phyloP scores from a whole-genome alignment of 2,329 filamentous ascomycete species.

The Macroventuria anomochaeta region DNA sequence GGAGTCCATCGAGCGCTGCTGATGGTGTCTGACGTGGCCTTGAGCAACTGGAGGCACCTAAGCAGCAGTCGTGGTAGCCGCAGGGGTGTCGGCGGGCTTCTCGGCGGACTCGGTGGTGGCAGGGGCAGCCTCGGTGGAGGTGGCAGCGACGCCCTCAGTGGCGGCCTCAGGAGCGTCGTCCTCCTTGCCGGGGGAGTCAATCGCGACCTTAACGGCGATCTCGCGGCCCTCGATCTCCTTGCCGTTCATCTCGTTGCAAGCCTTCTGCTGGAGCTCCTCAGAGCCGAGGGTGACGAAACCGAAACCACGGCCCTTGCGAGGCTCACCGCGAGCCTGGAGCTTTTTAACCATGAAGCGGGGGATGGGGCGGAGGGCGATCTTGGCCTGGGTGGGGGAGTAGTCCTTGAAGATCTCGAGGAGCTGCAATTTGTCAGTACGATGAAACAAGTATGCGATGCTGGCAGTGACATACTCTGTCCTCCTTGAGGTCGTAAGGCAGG shows the following conservation, averaged over 20 bases:
- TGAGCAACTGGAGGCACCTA: constrained; percentile 40
- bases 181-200: constrained; percentile 99
- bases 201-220: constrained; percentile 99
- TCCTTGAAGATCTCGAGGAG: constrained; percentile 96
- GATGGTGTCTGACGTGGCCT: constrained; percentile 25
- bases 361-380: constrained; percentile 98
- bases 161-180: constrained; percentile 69
- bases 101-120: constrained; percentile 32
- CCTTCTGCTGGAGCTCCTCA: constrained; percentile 97
- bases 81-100: constrained; percentile 26
- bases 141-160: constrained; percentile 50
- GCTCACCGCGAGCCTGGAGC: constrained; percentile 95
- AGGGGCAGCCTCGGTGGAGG: constrained; percentile 19
- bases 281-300: constrained; percentile 96
- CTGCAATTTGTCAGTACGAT: constrained; percentile 56
- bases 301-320: constrained; percentile 98
- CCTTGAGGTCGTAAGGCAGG: constrained; percentile 95
- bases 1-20: constrained; percentile 17
- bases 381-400: constrained; percentile 92
- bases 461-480: constrained; percentile 78
- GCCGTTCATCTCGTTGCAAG: constrained; percentile 97
- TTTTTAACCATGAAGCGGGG: constrained; percentile 99
- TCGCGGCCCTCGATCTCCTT: constrained; percentile 99
- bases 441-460: not conserved
- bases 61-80: constrained; percentile 41